Percentiles rank a stretch among this genome's conserved stretches.
Conservation (phyloP, 148 eudicot genomes). For the Agrostemma githago region DNA sequence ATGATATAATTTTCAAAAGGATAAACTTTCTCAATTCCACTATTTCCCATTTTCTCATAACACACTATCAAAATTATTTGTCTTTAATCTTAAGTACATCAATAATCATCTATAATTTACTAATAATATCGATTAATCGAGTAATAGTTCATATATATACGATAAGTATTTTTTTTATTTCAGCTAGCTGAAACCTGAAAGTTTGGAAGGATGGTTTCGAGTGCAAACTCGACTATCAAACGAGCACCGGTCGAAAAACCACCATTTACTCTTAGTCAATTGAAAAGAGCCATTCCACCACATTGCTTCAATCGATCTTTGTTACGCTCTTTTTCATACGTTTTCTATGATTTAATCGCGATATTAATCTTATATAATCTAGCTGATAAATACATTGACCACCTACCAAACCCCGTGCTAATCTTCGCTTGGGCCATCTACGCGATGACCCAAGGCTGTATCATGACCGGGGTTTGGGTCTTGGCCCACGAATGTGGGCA, state of each 20-base stretch:
- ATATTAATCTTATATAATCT: constrained; percentile 44
- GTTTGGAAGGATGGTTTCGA: constrained; percentile 57
- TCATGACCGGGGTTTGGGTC: constrained; percentile 40
- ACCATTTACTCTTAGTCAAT: constrained; percentile 64
- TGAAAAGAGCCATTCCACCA: constrained; percentile 82
- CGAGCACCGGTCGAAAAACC: constrained; percentile 68
- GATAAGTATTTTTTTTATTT: not conserved
- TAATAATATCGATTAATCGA: no score
- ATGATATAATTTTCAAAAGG: no score
- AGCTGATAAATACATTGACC: constrained; percentile 52
- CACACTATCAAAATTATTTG: no score
- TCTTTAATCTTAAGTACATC: no score
- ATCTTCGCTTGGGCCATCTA: constrained; percentile 68
- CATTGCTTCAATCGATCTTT: constrained; percentile 83
- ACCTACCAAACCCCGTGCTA: constrained; percentile 50
- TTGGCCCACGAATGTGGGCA: constrained; percentile 39
- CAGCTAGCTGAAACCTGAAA: not conserved
- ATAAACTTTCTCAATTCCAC: no score
- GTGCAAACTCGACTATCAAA: constrained; percentile 55
- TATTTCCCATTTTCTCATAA: not conserved
- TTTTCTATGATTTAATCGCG: constrained; percentile 47
- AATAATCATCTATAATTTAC: not conserved
- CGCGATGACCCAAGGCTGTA: constrained; percentile 35
- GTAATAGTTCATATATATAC: no score
- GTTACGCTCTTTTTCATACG: constrained; percentile 67